Evolutionary conservation across 768 basidiomycete genomes (phyloP), one percentile per base, ranked within the genome.

Genomic region (Pleurotus djamor): DNA sequence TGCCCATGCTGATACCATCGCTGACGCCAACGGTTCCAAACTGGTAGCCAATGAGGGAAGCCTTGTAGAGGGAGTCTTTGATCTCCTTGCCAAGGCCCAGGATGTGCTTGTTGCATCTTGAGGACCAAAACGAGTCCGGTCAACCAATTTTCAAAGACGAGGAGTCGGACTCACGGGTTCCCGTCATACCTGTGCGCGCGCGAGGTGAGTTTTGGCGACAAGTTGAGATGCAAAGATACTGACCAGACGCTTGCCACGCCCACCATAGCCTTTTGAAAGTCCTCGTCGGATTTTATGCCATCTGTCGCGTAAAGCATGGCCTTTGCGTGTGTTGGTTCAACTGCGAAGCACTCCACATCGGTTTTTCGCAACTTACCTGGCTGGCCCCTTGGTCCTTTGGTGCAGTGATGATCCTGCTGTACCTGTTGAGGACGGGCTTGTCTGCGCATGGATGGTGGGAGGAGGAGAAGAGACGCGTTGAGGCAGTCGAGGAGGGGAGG

Each of bases 281-380:
- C 97, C 2, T 79, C 82, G 63, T 96, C 91, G 13, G 66, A 75
- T 28, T 81, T 76, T 61, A 99, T 83, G 34, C 93, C 96, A 37
- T 98, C 97, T 1, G 97, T 99, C n/a, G 95, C 97, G 74, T 95
- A 99, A 51, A 99, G 78, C 97, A 99, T 98, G 36, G 97, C 97
- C 92, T 96, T 67, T 38, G 63, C 45, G 59, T 59, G 33, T 64
- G 38, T 61, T 43, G 50, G 48, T 44, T 45, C 17, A 28, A 16
- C 38, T 50, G 50, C 57, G 47, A 44, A 41, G 61, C 21, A 28
- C 21, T 28, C 54, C 36, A 34, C 48, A 38, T 47, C 49, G 43
- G 32, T 12, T 32, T 14, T 21, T 51, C 8, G 13, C 34, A 33
- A 36, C 68, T 21, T 64, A 87, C 92, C 85, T 98, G 96, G 70